Conservation (phyloP, 495 filamentous ascomycete species). For the Copromyces sp. region DNA sequence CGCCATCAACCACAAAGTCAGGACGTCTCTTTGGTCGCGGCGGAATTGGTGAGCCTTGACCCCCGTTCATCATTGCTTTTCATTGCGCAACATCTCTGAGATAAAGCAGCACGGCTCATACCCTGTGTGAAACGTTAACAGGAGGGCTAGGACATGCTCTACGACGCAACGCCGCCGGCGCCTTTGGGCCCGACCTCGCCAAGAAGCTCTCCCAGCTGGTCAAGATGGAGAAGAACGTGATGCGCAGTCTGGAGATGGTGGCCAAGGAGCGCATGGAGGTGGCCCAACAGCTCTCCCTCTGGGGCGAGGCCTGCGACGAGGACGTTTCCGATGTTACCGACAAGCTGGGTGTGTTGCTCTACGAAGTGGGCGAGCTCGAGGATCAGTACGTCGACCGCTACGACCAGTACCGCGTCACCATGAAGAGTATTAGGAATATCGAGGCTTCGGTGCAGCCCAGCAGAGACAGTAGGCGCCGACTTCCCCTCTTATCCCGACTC, state of each 20-base stretch:
- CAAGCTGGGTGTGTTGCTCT: slow-evolving; percentile 94
- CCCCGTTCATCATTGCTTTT: not conserved
- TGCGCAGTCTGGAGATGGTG: slow-evolving; percentile 95
- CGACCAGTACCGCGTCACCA: slow-evolving; percentile 97
- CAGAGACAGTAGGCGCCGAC: slow-evolving; percentile 67
- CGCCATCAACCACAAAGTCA: slow-evolving; percentile 80
- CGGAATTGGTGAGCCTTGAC: slow-evolving; percentile 56
- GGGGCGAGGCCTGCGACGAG: slow-evolving; percentile 93
- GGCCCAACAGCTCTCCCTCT: slow-evolving; percentile 96
- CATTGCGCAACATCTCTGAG: too few species aligned
- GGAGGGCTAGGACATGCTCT: slow-evolving; percentile 72
- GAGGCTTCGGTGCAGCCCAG: slow-evolving; percentile 97
- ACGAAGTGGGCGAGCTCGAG: slow-evolving; percentile 97
- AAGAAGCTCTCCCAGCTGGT: slow-evolving; percentile 96
- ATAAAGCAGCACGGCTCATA: not conserved
- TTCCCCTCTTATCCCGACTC: not conserved
- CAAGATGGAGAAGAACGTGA: slow-evolving; percentile 99
- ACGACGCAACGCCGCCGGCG: slow-evolving; percentile 80
- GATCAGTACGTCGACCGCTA: slow-evolving; percentile 97
- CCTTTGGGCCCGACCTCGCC: slow-evolving; percentile 91
- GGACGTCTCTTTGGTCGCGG: slow-evolving; percentile 76
- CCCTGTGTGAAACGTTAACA: slow-evolving; percentile 10
- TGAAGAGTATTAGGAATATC: slow-evolving; percentile 98
- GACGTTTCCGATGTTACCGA: slow-evolving; percentile 98
- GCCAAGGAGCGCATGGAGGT: slow-evolving; percentile 96